Conservation (phyloP, 176 grass and related monocot species). For the Zea mays region DNA sequence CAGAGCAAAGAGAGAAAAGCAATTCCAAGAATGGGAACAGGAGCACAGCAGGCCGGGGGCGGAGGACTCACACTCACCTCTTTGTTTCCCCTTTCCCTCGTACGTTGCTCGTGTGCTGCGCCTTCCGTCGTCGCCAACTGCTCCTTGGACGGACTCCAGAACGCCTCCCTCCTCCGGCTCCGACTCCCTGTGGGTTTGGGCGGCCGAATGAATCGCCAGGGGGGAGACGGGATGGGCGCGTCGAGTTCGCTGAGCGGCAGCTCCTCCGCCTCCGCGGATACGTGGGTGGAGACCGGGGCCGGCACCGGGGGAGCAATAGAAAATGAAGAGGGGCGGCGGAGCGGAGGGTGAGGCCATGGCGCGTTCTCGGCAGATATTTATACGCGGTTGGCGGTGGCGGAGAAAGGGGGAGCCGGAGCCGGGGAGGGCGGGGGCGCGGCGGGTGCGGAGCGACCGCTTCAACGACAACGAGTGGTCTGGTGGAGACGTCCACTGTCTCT, state of each 20-base stretch:
- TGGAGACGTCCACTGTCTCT: not conserved
- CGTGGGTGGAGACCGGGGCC: not conserved
- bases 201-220: no score
- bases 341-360: constrained; percentile 26
- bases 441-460: constrained; percentile 33
- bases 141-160: no score
- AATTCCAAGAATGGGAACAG: not conserved
- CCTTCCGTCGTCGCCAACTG: not conserved
- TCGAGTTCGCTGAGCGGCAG: not conserved
- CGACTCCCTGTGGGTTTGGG: no score
- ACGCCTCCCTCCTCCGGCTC: no score
- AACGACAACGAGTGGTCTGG: constrained; percentile 24
- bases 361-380: constrained; percentile 37
- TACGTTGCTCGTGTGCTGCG: not conserved
- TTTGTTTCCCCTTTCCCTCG: not conserved
- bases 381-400: not conserved
- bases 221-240: not conserved
- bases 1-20: not conserved
- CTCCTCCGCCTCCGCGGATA: not conserved
- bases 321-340: not conserved
- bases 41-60: not conserved
- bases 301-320: not conserved
- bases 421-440: not conserved
- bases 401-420: not conserved
- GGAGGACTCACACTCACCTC: constrained; percentile 45